Conservation (phyloP, 345 rosid species). For the Sisymbrium altissimum region DNA sequence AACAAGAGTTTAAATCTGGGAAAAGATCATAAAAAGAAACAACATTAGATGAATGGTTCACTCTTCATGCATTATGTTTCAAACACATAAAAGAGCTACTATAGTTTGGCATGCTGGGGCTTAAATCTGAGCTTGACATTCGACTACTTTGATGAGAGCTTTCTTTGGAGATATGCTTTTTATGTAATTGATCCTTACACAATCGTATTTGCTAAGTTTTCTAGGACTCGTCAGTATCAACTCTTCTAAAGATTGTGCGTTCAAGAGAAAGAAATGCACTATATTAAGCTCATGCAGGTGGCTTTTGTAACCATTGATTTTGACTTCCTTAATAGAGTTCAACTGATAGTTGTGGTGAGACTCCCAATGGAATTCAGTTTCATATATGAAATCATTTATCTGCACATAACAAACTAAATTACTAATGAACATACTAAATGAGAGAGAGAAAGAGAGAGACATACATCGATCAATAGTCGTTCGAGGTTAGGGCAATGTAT, state of each 20-base stretch:
- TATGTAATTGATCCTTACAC: neutral
- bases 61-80: too few relatives aligned
- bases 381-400: constrained; percentile 17
- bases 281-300: constrained; percentile 1
- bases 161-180: neutral
- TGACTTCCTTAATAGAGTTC: neutral
- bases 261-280: neutral
- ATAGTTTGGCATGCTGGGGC: neutral
- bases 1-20: too few relatives aligned
- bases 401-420: neutral
- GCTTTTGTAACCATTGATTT: constrained; percentile 10
- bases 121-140: neutral
- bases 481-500: neutral
- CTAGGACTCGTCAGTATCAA: neutral
- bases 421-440: too few relatives aligned
- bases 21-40: too few relatives aligned
- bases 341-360: neutral
- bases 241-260: neutral
- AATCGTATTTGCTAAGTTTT: neutral
- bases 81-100: neutral
- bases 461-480: neutral
- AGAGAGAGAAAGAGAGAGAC: neutral
- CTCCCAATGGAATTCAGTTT: neutral
- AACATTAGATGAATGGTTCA: too few relatives aligned
- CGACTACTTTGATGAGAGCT: neutral